Evolutionary conservation across 2,329 filamentous ascomycete genomes (phyloP).

Genomic region (Colletotrichum viniferum): DNA sequence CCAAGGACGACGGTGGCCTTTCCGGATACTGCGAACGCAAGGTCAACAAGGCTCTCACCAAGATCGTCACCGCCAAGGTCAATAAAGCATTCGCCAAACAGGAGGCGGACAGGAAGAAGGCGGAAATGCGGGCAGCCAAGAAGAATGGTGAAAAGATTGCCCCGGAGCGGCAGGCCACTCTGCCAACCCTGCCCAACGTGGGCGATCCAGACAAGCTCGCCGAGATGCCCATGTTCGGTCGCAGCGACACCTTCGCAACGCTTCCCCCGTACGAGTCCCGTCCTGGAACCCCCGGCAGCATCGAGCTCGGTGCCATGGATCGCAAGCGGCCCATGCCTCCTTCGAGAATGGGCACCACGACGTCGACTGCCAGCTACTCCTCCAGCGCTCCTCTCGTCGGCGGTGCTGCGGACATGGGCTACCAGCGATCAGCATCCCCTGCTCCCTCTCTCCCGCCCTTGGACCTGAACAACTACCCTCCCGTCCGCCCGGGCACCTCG

Average conservation of each 20-base stretch:
- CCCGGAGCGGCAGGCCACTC: conserved; percentile 65
- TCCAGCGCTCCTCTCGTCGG: conserved; percentile 67
- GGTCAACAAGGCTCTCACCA: conserved; percentile 82
- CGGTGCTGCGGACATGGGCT: conserved; percentile 66
- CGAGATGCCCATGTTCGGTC: conserved; percentile 61
- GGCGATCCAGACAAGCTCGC: conserved; percentile 56
- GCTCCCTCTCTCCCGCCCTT: conserved; percentile 38
- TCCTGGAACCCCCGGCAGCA: conserved; percentile 56
- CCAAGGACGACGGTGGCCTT: conserved; percentile 78
- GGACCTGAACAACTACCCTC: conserved; percentile 30
- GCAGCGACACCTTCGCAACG: conserved; percentile 65
- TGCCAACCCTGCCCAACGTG: conserved; percentile 64
- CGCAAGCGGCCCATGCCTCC: conserved; percentile 51
- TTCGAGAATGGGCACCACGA: conserved; percentile 56
- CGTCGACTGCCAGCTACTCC: conserved; percentile 64
- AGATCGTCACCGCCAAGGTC: conserved; percentile 85
- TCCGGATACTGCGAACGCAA: conserved; percentile 89
- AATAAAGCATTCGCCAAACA: conserved; percentile 87
- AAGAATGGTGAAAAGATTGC: conserved; percentile 56
- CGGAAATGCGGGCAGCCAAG: conserved; percentile 53
- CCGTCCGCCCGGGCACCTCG: conserved; percentile 38
- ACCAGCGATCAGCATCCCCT: conserved; percentile 41
- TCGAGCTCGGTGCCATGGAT: conserved; percentile 57
- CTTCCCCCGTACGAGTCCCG: conserved; percentile 67
- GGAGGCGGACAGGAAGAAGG: conserved; percentile 61